These are phyloP conservation scores for Ettlia oleoabundans DNA, from an alignment of 139 green algal species.

Conservation along the genomic window DNA sequence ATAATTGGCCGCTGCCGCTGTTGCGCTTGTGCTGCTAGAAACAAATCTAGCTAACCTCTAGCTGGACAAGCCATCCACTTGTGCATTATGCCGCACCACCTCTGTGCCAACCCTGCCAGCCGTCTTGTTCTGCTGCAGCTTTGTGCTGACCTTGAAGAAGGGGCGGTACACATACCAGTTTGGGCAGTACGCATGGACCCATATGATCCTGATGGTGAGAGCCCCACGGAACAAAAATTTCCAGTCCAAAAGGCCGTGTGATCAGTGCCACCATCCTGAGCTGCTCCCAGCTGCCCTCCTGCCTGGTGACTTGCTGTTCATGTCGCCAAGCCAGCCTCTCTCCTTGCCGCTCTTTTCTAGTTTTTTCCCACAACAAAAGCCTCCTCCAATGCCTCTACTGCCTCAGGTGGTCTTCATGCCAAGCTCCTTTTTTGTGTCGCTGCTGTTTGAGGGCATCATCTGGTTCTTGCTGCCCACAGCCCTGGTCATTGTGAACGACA, in stretches of 20 bases:
- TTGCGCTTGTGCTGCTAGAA: no score
- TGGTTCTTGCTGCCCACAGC: constrained; percentile 95
- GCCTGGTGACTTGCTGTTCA: no score
- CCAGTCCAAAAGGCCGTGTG: no score
- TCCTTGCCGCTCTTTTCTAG: no score
- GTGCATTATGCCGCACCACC: no score
- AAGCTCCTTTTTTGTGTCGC: constrained; percentile 88
- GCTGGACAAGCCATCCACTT: no score
- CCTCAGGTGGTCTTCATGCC: constrained; percentile 77
- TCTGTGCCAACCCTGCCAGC: background rate
- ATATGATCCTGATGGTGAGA: constrained; percentile 95
- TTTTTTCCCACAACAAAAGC: background rate
- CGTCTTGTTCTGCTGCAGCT: constrained; percentile 62
- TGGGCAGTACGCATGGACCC: constrained; percentile 97
- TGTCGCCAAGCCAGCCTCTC: no score
- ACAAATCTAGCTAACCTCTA: no score
- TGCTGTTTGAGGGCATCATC: constrained; percentile 95
- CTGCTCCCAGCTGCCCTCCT: no score
- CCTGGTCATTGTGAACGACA: constrained; percentile 98
- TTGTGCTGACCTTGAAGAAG: constrained; percentile 93
- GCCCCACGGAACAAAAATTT: background rate
- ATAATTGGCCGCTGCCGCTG: no score
- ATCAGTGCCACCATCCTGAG: no score
- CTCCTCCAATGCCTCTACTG: background rate
- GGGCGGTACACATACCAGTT: constrained; percentile 96